Percentiles rank a stretch among this genome's conserved stretches.
These are phyloP conservation scores for Priceomyces carsonii DNA, from an alignment of 805 yeast species.

Conservation along the genomic window DNA sequence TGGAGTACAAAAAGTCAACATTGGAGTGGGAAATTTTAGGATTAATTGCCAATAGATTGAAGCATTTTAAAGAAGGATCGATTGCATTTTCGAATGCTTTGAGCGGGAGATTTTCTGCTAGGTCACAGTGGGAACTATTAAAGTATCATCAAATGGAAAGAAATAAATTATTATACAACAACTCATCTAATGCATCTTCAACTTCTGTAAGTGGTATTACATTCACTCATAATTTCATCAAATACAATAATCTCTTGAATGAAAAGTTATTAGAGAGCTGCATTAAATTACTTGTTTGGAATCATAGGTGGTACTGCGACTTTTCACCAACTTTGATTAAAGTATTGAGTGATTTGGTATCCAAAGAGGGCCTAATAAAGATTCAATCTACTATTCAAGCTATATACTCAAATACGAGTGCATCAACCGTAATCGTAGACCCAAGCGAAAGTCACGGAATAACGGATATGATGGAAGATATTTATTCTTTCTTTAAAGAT, in stretches of 20 bases:
- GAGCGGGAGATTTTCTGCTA: slow-evolving; percentile 73
- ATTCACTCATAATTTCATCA: slow-evolving; percentile 34
- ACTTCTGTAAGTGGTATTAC: slow-evolving; percentile 5
- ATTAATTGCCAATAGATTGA: slow-evolving; percentile 77
- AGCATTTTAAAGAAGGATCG: slow-evolving; percentile 85
- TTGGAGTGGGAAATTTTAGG: slow-evolving; percentile 95
- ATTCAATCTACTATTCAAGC: slow-evolving; percentile 72
- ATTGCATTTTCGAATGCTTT: slow-evolving; percentile 78
- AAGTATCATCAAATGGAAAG: slow-evolving; percentile 60
- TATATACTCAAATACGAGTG: slow-evolving; percentile 47
- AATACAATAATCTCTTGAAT: slow-evolving; percentile 45
- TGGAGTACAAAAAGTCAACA: slow-evolving; percentile 73
- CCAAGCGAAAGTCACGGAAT: slow-evolving; percentile 52
- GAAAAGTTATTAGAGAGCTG: slow-evolving; percentile 63
- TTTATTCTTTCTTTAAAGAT: slow-evolving; percentile 47
- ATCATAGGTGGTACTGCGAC: slow-evolving; percentile 95
- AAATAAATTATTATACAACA: slow-evolving; percentile 33
- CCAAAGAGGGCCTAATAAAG: slow-evolving; percentile 77
- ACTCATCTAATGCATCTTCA: slow-evolving; percentile 15
- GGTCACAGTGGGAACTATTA: slow-evolving; percentile 72
- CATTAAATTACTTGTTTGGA: slow-evolving; percentile 91
- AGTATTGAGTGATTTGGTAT: slow-evolving; percentile 61
- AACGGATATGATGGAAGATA: slow-evolving; percentile 53
- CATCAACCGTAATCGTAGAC: slow-evolving; percentile 16
- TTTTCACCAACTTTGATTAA: slow-evolving; percentile 70